Base-by-base conservation (phyloP, 768 basidiomycete species). In the Tylopilus sp. region DNA sequence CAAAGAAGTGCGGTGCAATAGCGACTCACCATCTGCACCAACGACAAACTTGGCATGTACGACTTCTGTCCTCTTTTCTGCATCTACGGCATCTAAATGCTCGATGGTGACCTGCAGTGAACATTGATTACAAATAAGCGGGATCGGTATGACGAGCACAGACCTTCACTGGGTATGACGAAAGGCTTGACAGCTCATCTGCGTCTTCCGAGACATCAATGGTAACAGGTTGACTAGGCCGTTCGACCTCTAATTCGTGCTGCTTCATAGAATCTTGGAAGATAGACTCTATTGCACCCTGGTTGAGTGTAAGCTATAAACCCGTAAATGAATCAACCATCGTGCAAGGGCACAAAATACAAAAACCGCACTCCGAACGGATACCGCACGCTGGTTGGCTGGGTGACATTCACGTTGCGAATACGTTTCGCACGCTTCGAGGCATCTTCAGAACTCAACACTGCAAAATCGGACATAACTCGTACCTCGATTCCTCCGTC, bases 391-490 rank as follows among this genome's bases (percentile, higher is more conserved):
- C 16, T 33, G 31, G 16, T 33, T 33, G 31, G 31, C 10, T 13
- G 16, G 87, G 74, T 61, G 14, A 87, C 75, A 60, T 85, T 83
- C 14, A 83, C n/a, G n/a, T n/a, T n/a, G n/a, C n/a, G 73, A 2
- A 78, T 78, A 10, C 85, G 79, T 40, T 83, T 80, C 10, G 81
- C 82, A 14, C 84, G 74, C 86, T 85, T 83, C 14, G 83, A 72
- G 1, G 49, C 14, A 17, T n/a, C 8, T 22, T 33, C 19, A 30
- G 21, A 33, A 24, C 21, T 6, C 11, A 12, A 24, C 4, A 25
- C n/a, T 8, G 3, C 11, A n/a, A 47, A 4, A 16, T 25, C n/a
- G 19, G 6, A 47, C 22, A 11, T 19, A 14, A 11, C 12, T 36
- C 67, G 40, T 37, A 83, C 87, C 73, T 84, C 77, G 36, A 90